These are phyloP conservation scores for Tricholoma hemisulphureum DNA, from an alignment of 768 basidiomycete genomes.

Conservation along the genomic window DNA sequence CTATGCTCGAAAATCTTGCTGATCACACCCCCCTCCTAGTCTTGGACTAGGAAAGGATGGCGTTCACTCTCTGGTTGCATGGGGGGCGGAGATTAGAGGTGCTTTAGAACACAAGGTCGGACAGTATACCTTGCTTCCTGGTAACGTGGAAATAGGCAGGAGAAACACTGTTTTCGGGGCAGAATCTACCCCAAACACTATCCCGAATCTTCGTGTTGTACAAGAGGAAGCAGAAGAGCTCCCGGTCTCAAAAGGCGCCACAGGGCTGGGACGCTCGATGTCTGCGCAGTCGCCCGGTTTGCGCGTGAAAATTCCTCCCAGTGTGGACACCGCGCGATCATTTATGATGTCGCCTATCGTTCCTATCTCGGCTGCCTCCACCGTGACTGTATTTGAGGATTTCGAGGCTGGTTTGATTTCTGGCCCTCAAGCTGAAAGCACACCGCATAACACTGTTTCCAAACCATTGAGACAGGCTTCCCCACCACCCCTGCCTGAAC, in stretches of 20 bases:
- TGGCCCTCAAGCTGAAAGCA: constrained; percentile 60
- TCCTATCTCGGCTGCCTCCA: constrained; percentile 56
- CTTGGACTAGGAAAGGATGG: constrained; percentile 63
- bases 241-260: constrained; percentile 5
- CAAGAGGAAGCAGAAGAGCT: constrained; percentile 39
- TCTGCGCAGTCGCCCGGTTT: constrained; percentile 48
- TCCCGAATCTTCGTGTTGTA: constrained; percentile 37
- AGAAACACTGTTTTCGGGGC: constrained; percentile 50
- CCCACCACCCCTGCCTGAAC: constrained; percentile 34
- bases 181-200: constrained; percentile 36
- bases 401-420: constrained; percentile 42
- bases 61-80: constrained; percentile 46
- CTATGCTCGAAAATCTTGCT: constrained; percentile 4
- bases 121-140: constrained; percentile 38
- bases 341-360: constrained; percentile 44
- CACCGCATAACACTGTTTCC: constrained; percentile 52
- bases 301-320: constrained; percentile 49
- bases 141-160: constrained; percentile 40
- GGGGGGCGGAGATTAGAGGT: constrained; percentile 54
- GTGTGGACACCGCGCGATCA: constrained; percentile 48
- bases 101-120: constrained; percentile 45
- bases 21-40: constrained; percentile 32
- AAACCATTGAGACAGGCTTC: constrained; percentile 30
- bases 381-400: constrained; percentile 59
- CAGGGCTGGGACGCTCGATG: constrained; percentile 31